phyloP scores from a whole-genome alignment of 306 rosid species.

The Trifolium pratense region DNA sequence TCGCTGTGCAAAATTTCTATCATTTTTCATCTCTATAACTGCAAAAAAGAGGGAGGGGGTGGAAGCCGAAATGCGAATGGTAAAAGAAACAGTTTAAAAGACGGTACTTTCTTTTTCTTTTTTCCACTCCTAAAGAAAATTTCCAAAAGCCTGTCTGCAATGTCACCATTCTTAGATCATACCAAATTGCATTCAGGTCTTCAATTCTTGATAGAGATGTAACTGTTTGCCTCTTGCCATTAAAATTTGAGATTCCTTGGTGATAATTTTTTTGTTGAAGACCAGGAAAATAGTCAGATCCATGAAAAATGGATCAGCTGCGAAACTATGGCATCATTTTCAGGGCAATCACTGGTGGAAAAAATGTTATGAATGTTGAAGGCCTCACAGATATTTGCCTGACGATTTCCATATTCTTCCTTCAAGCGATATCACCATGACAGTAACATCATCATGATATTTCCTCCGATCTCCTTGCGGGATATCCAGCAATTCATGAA shows the following conservation, averaged over 20 bases:
- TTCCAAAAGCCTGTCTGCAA: slow-evolving; percentile 53
- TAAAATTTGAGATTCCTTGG: slow-evolving; percentile 45
- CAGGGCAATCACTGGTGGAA: slow-evolving; percentile 42
- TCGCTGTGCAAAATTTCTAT: slow-evolving; percentile 65
- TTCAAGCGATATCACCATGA: slow-evolving; percentile 97
- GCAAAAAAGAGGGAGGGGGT: slow-evolving; percentile 24
- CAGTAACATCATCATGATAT: slow-evolving; percentile 98
- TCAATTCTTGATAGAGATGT: slow-evolving; percentile 45
- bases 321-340: slow-evolving; percentile 52
- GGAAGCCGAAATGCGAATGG: slow-evolving; percentile 34
- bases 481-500: slow-evolving; percentile 93
- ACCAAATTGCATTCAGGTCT: slow-evolving; percentile 54
- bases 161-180: slow-evolving; percentile 49
- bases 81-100: slow-evolving; percentile 39
- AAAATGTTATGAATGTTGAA: slow-evolving; percentile 38
- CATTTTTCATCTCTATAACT: slow-evolving; percentile 49
- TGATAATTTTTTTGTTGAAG: slow-evolving; percentile 51
- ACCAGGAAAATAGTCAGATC: slow-evolving; percentile 42
- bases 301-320: slow-evolving; percentile 63
- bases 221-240: slow-evolving; percentile 44
- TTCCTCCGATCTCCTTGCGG: slow-evolving; percentile 98
- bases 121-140: slow-evolving; percentile 48
- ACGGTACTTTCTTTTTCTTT: slow-evolving; percentile 25
- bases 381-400: slow-evolving; percentile 79
- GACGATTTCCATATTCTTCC: slow-evolving; percentile 99